Conservation (phyloP, 2,329 filamentous ascomycete genomes). For the Lachnellula cervina region DNA sequence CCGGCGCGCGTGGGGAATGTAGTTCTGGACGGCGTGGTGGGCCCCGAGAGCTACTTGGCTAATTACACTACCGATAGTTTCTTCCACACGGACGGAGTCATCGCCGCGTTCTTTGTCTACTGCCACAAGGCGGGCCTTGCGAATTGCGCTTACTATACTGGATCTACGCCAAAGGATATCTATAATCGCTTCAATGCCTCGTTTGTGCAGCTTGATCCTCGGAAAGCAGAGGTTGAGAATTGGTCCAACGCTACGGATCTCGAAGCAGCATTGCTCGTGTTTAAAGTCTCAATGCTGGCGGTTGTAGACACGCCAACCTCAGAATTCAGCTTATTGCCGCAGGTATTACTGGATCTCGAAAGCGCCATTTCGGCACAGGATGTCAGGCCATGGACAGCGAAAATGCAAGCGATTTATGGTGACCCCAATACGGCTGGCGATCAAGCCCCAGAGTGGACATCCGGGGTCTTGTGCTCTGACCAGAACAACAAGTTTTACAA, state of each 20-base stretch:
- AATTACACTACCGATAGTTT: neutral
- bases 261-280: neutral
- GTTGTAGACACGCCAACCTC: neutral
- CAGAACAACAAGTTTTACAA: slow-evolving; percentile 5
- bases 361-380: neutral
- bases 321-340: neutral
- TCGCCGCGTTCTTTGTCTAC: neutral
- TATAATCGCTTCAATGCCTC: neutral
- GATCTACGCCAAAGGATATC: neutral
- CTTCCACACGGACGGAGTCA: neutral
- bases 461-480: slow-evolving; percentile 1
- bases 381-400: neutral
- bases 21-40: slow-evolving; percentile 25
- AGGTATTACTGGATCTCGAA: neutral
- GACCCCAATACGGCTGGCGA: neutral
- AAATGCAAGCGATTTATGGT: neutral
- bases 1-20: slow-evolving; percentile 37
- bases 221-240: neutral
- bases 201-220: neutral
- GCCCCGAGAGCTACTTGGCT: slow-evolving; percentile 18
- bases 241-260: slow-evolving; percentile 1
- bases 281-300: neutral
- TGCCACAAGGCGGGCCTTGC: neutral
- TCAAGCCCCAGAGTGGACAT: neutral
- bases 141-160: neutral